These are phyloP conservation scores for Auricularia sp. DNA, from an alignment of 768 basidiomycete genomes.

Conservation along the genomic window DNA sequence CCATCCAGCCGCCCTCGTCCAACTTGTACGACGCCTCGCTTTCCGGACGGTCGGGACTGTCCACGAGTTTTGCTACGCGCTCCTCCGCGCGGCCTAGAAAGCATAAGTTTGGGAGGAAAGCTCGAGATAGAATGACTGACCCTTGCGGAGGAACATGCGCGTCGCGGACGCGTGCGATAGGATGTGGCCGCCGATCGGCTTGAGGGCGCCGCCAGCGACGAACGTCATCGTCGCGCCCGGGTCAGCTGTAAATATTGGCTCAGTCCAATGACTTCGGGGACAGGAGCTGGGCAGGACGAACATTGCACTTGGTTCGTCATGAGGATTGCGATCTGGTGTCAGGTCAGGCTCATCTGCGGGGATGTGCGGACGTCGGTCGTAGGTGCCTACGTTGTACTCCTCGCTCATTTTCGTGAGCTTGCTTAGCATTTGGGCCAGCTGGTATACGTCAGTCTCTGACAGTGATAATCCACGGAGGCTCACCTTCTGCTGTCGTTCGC, in stretches of 20 bases:
- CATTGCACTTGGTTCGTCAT: conserved; percentile 93
- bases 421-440: conserved; percentile 63
- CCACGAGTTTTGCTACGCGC: conserved; percentile 82
- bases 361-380: too few species aligned
- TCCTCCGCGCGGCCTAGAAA: conserved; percentile 79
- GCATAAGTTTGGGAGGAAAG: neutral
- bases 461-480: neutral
- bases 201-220: conserved; percentile 85
- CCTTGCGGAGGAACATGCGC: conserved; percentile 80
- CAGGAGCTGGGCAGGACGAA: conserved; percentile 18
- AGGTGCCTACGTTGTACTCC: conserved; percentile 63
- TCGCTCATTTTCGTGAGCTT: conserved; percentile 86
- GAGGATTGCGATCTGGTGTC: conserved; percentile 60
- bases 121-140: conserved; percentile 23
- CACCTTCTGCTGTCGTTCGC: conserved; percentile 88
- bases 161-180: conserved; percentile 85
- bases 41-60: conserved; percentile 81
- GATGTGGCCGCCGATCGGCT: conserved; percentile 86
- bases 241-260: conserved; percentile 46
- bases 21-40: conserved; percentile 87
- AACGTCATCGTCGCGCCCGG: conserved; percentile 94
- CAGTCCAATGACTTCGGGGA: neutral
- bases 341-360: too few species aligned
- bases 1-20: conserved; percentile 84
- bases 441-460: conserved; percentile 55